These are phyloP conservation scores for Hypoxylon fragiforme DNA, from an alignment of 495 filamentous ascomycete genomes.

Conservation along the genomic window DNA sequence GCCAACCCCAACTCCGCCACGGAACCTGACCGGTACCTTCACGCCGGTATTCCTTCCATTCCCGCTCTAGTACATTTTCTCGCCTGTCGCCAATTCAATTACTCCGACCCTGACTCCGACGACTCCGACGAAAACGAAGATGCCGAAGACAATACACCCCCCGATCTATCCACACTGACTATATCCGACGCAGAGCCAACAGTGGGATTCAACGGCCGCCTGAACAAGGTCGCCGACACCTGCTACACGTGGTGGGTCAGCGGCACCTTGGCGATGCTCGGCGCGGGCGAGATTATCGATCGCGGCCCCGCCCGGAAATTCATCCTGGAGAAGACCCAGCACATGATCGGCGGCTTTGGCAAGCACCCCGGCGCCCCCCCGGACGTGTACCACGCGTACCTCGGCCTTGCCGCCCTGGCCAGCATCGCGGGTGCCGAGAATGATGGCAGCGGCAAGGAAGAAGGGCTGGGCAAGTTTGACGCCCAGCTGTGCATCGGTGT, in stretches of 20 bases:
- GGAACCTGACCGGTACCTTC: constrained; percentile 38
- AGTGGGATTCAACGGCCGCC: constrained; percentile 82
- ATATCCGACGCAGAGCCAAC: constrained; percentile 37
- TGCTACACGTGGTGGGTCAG: constrained; percentile 94
- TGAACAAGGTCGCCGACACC: constrained; percentile 87
- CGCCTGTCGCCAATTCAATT: constrained; percentile 65
- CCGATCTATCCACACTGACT: constrained; percentile 44
- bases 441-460: constrained; percentile 43
- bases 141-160: constrained; percentile 40
- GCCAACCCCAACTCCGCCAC: constrained; percentile 31
- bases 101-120: constrained; percentile 54
- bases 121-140: constrained; percentile 48
- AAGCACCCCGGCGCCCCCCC: constrained; percentile 80
- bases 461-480: constrained; percentile 64
- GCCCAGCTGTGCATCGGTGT: constrained; percentile 67
- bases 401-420: constrained; percentile 79
- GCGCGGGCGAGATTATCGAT: constrained; percentile 63
- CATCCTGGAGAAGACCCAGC: constrained; percentile 86
- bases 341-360: constrained; percentile 86
- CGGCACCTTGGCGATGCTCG: constrained; percentile 71
- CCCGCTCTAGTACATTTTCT: constrained; percentile 45
- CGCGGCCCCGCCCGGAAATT: constrained; percentile 67
- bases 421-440: constrained; percentile 54
- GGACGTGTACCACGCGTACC: constrained; percentile 88
- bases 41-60: constrained; percentile 41